Evolutionary conservation across 225 moss, liverwort and hornwort genomes (phyloP).

Genomic region (Anthoceros angustus): DNA sequence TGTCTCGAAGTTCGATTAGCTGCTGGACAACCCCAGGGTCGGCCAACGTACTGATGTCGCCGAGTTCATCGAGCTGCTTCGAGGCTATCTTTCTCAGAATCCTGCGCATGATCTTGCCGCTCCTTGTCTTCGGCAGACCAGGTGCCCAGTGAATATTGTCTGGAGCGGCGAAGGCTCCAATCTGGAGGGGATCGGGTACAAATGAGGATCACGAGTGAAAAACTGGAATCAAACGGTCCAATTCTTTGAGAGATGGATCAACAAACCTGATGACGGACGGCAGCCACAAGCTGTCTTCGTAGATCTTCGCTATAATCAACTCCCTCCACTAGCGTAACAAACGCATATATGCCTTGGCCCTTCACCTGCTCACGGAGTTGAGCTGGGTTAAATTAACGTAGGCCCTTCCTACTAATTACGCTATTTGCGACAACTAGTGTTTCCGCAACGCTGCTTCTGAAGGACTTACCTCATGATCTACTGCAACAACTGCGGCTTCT

Average conservation of each 20-base stretch:
- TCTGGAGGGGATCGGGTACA: constrained; percentile 25
- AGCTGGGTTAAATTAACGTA: not conserved
- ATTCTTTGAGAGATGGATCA: not conserved
- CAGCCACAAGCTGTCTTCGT: constrained; percentile 31
- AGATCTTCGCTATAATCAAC: constrained; percentile 62
- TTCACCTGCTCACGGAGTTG: constrained; percentile 42
- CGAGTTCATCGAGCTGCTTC: constrained; percentile 71
- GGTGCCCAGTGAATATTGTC: constrained; percentile 93
- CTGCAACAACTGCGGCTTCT: constrained; percentile 92
- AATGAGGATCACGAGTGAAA: not conserved
- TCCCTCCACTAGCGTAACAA: constrained; percentile 70
- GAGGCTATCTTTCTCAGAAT: constrained; percentile 89
- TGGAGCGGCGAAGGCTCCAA: constrained; percentile 89
- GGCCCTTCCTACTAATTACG: too few species aligned
- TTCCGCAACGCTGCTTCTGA: too few species aligned
- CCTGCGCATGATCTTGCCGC: constrained; percentile 94
- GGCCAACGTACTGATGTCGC: constrained; percentile 82
- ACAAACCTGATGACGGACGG: constrained; percentile 60
- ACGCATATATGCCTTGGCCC: constrained; percentile 95
- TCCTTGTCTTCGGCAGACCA: constrained; percentile 88
- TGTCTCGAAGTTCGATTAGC: constrained; percentile 49
- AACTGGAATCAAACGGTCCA: not conserved
- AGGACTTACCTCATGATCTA: constrained; percentile 57
- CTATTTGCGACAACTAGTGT: too few species aligned
- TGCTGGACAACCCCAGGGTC: constrained; percentile 77